phyloP scores from a whole-genome alignment of 768 basidiomycete genomes.

The Termitomyces sp. region DNA sequence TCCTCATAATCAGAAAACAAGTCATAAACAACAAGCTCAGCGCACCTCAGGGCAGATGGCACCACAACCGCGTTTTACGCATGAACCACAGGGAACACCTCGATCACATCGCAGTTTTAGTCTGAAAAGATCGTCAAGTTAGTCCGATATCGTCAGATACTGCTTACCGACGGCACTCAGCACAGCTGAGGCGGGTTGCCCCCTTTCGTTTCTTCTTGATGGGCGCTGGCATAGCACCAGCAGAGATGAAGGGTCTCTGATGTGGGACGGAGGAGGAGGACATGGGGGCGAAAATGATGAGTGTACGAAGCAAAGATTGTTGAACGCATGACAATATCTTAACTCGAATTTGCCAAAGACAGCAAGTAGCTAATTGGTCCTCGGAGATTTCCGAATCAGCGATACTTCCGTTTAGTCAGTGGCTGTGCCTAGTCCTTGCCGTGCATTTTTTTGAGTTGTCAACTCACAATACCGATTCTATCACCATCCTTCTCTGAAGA shows the following conservation, averaged over 20 bases:
- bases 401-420: slow-evolving; percentile 14
- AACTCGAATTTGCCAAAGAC: slow-evolving; percentile 3
- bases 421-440: slow-evolving; percentile 6
- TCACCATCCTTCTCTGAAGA: background rate
- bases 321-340: background rate
- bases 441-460: background rate
- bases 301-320: slow-evolving; percentile 15
- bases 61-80: slow-evolving; percentile 74
- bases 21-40: background rate
- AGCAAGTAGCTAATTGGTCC: slow-evolving; percentile 6
- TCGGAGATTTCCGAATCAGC: slow-evolving; percentile 16
- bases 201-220: slow-evolving; percentile 62
- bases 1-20: background rate
- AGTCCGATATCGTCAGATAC: slow-evolving; percentile 2
- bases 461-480: background rate
- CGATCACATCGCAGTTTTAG: slow-evolving; percentile 74
- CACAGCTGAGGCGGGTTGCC: slow-evolving; percentile 72
- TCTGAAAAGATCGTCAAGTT: slow-evolving; percentile 24
- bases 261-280: slow-evolving; percentile 26
- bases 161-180: slow-evolving; percentile 69
- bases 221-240: slow-evolving; percentile 21
- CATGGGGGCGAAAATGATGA: slow-evolving; percentile 24
- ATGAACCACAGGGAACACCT: slow-evolving; percentile 71
- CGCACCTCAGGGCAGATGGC: slow-evolving; percentile 79
- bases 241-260: slow-evolving; percentile 21